Conservation (phyloP, 2,329 filamentous ascomycete species). For the Emericellopsis atlantica region DNA sequence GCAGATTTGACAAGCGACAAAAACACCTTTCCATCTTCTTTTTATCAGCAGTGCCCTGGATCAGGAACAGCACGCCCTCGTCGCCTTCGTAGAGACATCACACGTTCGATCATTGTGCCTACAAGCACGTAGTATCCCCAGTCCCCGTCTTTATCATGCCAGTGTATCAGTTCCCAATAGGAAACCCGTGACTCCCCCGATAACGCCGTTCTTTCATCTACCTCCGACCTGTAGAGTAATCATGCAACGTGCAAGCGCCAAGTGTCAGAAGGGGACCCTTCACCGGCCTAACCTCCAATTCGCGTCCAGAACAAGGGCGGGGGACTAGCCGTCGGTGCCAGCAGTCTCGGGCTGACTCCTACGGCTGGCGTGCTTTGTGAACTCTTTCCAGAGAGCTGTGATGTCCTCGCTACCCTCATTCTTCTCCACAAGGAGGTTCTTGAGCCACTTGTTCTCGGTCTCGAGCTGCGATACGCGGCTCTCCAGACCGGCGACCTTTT, state of each 20-base stretch:
- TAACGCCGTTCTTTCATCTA: background rate
- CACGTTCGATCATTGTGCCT: too few relatives aligned
- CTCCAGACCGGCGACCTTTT: constrained; percentile 65
- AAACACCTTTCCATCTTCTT: background rate
- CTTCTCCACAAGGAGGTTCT: constrained; percentile 72
- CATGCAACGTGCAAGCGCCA: too few relatives aligned
- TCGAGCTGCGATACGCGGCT: constrained; percentile 64
- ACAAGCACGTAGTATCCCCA: too few relatives aligned
- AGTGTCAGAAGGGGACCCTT: background rate
- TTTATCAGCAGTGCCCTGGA: too few relatives aligned
- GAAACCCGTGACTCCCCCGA: background rate
- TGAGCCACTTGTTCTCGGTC: constrained; percentile 73
- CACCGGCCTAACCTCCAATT: background rate
- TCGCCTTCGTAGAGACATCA: too few relatives aligned
- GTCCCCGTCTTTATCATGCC: too few relatives aligned
- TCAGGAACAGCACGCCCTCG: background rate
- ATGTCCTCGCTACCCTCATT: constrained; percentile 50
- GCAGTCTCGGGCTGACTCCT: constrained; percentile 9
- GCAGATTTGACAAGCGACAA: background rate
- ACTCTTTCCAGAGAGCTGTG: constrained; percentile 37
- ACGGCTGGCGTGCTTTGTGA: constrained; percentile 22
- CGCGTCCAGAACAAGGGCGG: too few relatives aligned
- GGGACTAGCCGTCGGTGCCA: constrained; percentile 9
- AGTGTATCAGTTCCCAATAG: too few relatives aligned
- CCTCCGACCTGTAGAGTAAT: background rate